phyloP scores from a whole-genome alignment of 306 rosid genomes.

The Hippophae gyantsensis region DNA sequence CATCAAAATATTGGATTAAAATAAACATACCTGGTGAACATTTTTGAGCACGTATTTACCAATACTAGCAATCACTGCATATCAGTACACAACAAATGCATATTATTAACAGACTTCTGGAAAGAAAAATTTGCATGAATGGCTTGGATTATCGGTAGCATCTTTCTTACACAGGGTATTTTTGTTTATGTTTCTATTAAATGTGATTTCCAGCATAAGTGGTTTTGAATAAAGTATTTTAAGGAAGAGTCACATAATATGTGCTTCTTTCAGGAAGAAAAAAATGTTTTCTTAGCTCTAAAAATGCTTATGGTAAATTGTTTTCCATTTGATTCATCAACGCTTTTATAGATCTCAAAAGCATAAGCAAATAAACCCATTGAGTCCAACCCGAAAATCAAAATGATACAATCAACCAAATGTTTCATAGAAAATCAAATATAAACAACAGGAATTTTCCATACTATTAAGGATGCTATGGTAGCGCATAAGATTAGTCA shows the following conservation, averaged over 20 bases:
- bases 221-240: too few species aligned
- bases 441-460: background rate
- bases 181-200: too few species aligned
- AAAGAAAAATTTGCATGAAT: background rate
- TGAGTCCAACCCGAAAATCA: background rate
- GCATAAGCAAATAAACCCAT: too few species aligned
- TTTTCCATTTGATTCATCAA: too few species aligned
- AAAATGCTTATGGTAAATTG: too few species aligned
- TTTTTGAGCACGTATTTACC: slow-evolving; percentile 49
- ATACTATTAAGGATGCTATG: slow-evolving; percentile 28
- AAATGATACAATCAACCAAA: background rate
- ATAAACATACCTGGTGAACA: slow-evolving; percentile 50
- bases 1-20: background rate
- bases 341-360: too few species aligned
- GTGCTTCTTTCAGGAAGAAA: too few species aligned
- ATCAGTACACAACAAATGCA: slow-evolving; percentile 2
- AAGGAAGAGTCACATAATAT: too few species aligned
- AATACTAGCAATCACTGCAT: slow-evolving; percentile 41
- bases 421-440: background rate
- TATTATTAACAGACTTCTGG: background rate
- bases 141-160: background rate
- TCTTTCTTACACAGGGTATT: too few species aligned
- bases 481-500: slow-evolving; percentile 62
- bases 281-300: too few species aligned
- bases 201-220: too few species aligned